Evolutionary conservation across 805 yeast genomes (phyloP).

Genomic region (Clavispora phyllophila): DNA sequence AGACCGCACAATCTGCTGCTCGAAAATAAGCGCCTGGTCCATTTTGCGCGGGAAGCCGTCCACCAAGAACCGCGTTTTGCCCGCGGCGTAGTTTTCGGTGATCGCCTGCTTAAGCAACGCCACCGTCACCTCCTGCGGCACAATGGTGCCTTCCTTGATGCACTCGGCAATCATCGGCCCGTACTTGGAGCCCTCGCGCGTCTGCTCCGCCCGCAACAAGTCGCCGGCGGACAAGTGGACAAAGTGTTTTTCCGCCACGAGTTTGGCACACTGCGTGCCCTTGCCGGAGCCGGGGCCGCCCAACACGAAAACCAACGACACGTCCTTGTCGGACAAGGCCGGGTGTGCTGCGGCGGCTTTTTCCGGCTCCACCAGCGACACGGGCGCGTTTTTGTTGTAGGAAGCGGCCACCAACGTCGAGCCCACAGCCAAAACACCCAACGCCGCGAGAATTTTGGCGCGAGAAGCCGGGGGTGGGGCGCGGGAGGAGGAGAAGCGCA

Average conservation of each 20-base stretch:
- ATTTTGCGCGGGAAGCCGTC: conserved; percentile 98
- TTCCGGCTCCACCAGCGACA: conserved; percentile 40
- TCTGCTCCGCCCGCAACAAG: conserved; percentile 86
- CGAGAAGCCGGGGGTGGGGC: conserved; percentile 12
- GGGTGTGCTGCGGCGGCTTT: conserved; percentile 7
- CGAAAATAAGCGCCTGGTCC: conserved; percentile 97
- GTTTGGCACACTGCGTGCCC: conserved; percentile 90
- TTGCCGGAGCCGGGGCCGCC: conserved; percentile 99
- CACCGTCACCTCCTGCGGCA: conserved; percentile 89
- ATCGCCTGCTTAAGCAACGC: conserved; percentile 81
- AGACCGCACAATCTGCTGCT: conserved; percentile 66
- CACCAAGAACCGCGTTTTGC: conserved; percentile 64
- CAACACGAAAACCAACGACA: conserved; percentile 80
- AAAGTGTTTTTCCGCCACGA: conserved; percentile 76
- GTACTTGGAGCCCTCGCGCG: conserved; percentile 71
- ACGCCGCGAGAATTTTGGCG: conserved; percentile 22
- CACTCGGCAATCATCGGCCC: conserved; percentile 82
- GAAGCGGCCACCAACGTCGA: conserved; percentile 41
- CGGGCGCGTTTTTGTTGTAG: conserved; percentile 40
- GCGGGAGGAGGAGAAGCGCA: conserved; percentile 8
- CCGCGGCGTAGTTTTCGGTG: conserved; percentile 42
- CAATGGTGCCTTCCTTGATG: conserved; percentile 85
- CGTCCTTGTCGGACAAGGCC: conserved; percentile 59
- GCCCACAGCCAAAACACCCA: conserved; percentile 48
- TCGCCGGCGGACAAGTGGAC: conserved; percentile 96